Base-by-base conservation (phyloP, 768 basidiomycete species). In the Termitomyces sp. region DNA sequence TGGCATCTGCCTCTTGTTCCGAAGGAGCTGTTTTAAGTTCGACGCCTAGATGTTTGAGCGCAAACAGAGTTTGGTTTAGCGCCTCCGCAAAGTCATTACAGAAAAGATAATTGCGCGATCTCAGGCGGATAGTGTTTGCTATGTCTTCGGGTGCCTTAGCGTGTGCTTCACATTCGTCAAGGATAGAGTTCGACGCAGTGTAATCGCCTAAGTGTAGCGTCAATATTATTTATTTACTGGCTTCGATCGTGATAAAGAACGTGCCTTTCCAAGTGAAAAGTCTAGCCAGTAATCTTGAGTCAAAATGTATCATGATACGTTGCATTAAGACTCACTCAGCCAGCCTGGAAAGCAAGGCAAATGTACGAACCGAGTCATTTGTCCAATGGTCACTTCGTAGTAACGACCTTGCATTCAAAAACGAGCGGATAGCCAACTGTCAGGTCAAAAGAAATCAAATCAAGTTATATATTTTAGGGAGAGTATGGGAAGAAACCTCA, bases 221-320 rank as follows among this genome's bases (percentile, higher is more conserved):
- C 13, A 57, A 51, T 55, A 12, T 57, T 42, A 22, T 50, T 57
- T 42, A 22, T 50, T 10, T 18, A 5, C 10, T 31, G 34, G 7
- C 36, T 10, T 13, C 12, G 36, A 32, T 31, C 29, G 31, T 18
- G 20, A 36, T 5, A 34, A 37, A n/a, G 41, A n/a, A 53, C 58
- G 46, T 46, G 80, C 85, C 85, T 75, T 84, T 81, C 86, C 87
- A 88, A 4, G 82, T 85, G 20, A 75, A 80, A 22, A 88, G 71
- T 46, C 85, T 87, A 61, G 3, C 26, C 16, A 49, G 18, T 27
- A 5, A 37, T 37, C 9, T 3, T 47, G 31, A 36, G 18, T 56
- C 42, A 59, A 29, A 41, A 18, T 13, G 1, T 5, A 14, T 24
- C 12, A 27, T 32, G 22, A 20, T 37, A 20, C 32, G 16, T 55